Base-by-base conservation (phyloP, 345 rosid genomes). In the Ceriops tagal region DNA sequence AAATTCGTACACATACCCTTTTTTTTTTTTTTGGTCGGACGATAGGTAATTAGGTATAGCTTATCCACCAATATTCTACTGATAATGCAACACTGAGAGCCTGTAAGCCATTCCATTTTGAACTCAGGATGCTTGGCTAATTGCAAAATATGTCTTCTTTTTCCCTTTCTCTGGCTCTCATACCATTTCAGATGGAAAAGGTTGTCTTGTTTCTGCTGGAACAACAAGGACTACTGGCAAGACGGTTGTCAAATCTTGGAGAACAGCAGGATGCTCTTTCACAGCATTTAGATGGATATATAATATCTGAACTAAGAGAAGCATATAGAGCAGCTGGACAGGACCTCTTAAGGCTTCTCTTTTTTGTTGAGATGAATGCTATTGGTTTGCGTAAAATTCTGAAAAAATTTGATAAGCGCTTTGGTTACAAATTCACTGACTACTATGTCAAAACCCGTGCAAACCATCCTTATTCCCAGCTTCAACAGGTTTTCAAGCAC, bases 401-500 rank as follows among this genome's bases (percentile, higher is more conserved):
- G 49, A 95, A 95, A 80, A 95, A 95, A 74, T 95, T 95, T 39
- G 98, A 95, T 73, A 95, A 95, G 79, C 88, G 96, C 43, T 90
- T 95, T 81, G 96, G 88, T 63, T 92, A 87, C 81, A 87, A 87
- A 79, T 95, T 95, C 83, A 83, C 93, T 2, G 86, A 95, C 81
- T 88, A 87, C 77, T 89, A 92, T 68, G 96, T 95, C 71, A 95
- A 86, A 75, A 92, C 92, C 61, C 96, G 99, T 16, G 93, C 98
- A 51, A 86, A 92, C 77, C 99, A 95, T 84, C 99, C 99, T 64
- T 92, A 95, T 78, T 92, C 99, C 49, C 97, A 95, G 84, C 89
- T 95, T 75, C 99, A 87, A 67, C 99, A 92, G 86, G 98, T 95
- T 61, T 95, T 90, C 77, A 95, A 88, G 86, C 99, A 95, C 70